Conservation (phyloP, 192 early-diverging fungal species). For the Coemansia sp. region DNA sequence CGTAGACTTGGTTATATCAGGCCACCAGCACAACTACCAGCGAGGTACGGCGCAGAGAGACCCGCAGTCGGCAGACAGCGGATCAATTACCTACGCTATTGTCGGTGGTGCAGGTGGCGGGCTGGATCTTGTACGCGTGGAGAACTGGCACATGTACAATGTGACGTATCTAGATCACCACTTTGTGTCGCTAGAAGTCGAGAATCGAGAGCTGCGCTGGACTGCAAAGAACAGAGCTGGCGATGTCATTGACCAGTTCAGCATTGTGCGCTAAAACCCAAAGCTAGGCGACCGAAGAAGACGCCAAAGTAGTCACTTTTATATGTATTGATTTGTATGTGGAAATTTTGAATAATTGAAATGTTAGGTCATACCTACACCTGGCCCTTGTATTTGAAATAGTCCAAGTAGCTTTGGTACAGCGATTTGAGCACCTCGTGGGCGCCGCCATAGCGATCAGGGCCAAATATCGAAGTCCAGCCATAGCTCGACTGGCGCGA, state of each 20-base stretch:
- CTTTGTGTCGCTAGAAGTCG: slow-evolving; percentile 56
- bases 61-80: slow-evolving; percentile 34
- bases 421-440: slow-evolving; percentile 47
- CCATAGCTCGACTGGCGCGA: slow-evolving; percentile 4
- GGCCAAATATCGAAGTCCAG: slow-evolving; percentile 41
- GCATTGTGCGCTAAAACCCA: slow-evolving; percentile 7
- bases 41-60: slow-evolving; percentile 38
- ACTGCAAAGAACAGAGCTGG: slow-evolving; percentile 25
- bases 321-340: no score
- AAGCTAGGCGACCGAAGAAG: neutral
- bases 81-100: slow-evolving; percentile 62
- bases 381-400: slow-evolving; percentile 50
- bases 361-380: slow-evolving; percentile 9
- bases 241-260: slow-evolving; percentile 29
- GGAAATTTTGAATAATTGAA: neutral
- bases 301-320: neutral
- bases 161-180: slow-evolving; percentile 55
- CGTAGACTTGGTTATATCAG: slow-evolving; percentile 75
- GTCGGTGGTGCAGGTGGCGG: slow-evolving; percentile 73
- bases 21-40: slow-evolving; percentile 81
- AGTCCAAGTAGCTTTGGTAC: slow-evolving; percentile 45
- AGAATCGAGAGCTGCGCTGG: slow-evolving; percentile 27
- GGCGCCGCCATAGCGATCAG: slow-evolving; percentile 42
- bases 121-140: slow-evolving; percentile 63
- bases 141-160: slow-evolving; percentile 67